Evolutionary conservation across 805 yeast genomes (phyloP), one percentile per base, ranked within the genome.

Genomic region (Komagataella populi): DNA sequence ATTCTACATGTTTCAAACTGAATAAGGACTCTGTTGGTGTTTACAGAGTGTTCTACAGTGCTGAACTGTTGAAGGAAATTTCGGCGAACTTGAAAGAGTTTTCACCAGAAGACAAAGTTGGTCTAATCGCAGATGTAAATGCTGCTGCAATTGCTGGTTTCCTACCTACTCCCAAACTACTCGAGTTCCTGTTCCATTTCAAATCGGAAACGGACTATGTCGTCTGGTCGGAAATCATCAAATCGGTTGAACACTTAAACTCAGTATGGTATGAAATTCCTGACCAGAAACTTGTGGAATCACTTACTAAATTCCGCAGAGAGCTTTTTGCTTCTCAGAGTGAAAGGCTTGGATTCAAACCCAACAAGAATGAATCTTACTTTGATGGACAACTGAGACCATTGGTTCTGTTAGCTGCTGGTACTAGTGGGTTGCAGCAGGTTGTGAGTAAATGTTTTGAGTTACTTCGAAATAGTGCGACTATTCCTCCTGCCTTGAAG

Each of bases 181-280:
- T 80, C 62, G 63, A 71, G 48, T 64, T 78, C 46, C 60, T 75
- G 16, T 60, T 63, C 50, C 55, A 64, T 6, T 61, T 67, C 17
- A 62, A 67, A 16, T 52, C 67, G 43, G 73, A 70, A 22, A 58
- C 62, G 4, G 70, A 70, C 44, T 71, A 66, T 55, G 70, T 73
- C 48, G 80, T 78, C 48, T 81, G 87, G 87, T 62, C 66, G 22
- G 81, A 78, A 59, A 66, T 80, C 46, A 62, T 72, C 22, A 65
- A 68, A 36, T 62, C 77, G 18, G 59, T 80, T 45, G 59, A 59
- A 17, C 57, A 60, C 22, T 60, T 77, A 23, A 56, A 63, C 39
- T 56, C 59, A 14, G 60, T 68, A 1, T 76, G 73, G 58, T 73
- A 69, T 53, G 67, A 63, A 45, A 60, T 66, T 49, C 54, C 64